Evolutionary conservation across 2,329 filamentous ascomycete genomes (phyloP).

Genomic region (Clonostachys rhizophaga): DNA sequence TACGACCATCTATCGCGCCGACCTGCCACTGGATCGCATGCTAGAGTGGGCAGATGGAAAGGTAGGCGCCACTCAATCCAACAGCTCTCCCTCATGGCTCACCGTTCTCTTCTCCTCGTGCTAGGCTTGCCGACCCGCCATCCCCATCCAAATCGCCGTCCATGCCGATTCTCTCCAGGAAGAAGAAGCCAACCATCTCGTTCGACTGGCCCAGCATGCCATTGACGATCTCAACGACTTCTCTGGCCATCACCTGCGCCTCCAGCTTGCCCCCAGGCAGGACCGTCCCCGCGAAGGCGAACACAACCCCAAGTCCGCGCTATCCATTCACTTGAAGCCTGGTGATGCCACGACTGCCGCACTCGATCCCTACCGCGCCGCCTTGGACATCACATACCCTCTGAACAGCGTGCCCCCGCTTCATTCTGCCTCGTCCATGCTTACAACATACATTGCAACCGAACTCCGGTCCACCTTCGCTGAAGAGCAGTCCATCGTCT

Average conservation of each 20-base stretch:
- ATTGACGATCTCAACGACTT: conserved; percentile 87
- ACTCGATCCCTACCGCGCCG: conserved; percentile 64
- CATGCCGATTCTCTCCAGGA: conserved; percentile 62
- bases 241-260: conserved; percentile 73
- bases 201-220: conserved; percentile 78
- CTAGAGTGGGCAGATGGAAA: conserved; percentile 86
- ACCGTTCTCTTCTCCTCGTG: conserved; percentile 1
- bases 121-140: conserved; percentile 82
- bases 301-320: conserved; percentile 28
- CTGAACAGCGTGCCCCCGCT: conserved; percentile 62
- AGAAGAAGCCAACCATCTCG: conserved; percentile 65
- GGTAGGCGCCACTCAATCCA: conserved; percentile 40
- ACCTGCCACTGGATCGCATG: conserved; percentile 81
- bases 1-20: conserved; percentile 84
- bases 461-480: conserved; percentile 75
- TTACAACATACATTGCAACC: conserved; percentile 74
- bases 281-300: conserved; percentile 31
- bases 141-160: conserved; percentile 79
- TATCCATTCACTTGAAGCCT: conserved; percentile 67
- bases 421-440: conserved; percentile 64
- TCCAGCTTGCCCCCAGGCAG: conserved; percentile 22
- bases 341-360: conserved; percentile 56
- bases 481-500: conserved; percentile 85
- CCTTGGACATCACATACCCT: conserved; percentile 74
- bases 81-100: neutral